phyloP scores from a whole-genome alignment of 768 basidiomycete species.

The Tricholoma hemisulphureum region DNA sequence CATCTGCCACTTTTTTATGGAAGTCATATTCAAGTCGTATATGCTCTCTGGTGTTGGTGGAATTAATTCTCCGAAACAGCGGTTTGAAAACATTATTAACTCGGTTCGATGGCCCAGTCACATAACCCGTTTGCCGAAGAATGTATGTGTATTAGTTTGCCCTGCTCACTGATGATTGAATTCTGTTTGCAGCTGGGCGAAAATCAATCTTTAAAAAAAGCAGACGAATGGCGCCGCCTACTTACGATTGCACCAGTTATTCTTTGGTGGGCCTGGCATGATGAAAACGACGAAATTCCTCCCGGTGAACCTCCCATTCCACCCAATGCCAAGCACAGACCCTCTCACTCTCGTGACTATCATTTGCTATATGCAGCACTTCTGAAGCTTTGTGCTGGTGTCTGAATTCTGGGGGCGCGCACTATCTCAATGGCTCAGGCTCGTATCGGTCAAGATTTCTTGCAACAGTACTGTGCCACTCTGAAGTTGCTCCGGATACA shows the following conservation, averaged over 20 bases:
- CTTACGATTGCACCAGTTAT: slow-evolving; percentile 24
- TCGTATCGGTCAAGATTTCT: slow-evolving; percentile 19
- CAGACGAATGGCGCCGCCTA: slow-evolving; percentile 30
- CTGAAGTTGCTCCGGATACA: slow-evolving; percentile 14
- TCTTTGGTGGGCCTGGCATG: slow-evolving; percentile 27
- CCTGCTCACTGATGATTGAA: no score
- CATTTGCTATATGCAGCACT: slow-evolving; percentile 10
- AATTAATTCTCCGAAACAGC: slow-evolving; percentile 15
- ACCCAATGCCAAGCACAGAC: slow-evolving; percentile 11
- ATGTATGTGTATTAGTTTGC: slow-evolving; percentile 30
- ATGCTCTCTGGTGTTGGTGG: slow-evolving; percentile 26
- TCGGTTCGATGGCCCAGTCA: slow-evolving; percentile 28
- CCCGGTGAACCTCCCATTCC: slow-evolving; percentile 15
- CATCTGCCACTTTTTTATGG: slow-evolving; percentile 20
- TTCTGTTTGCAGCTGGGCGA: slow-evolving; percentile 26
- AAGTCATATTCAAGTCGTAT: slow-evolving; percentile 21
- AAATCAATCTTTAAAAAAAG: slow-evolving; percentile 33
- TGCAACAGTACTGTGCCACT: slow-evolving; percentile 17
- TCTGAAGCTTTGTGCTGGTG: slow-evolving; percentile 19
- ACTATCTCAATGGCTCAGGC: slow-evolving; percentile 24
- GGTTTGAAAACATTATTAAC: slow-evolving; percentile 26
- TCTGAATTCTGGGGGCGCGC: slow-evolving; percentile 14
- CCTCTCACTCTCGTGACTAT: slow-evolving; percentile 13
- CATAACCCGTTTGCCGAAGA: slow-evolving; percentile 30
- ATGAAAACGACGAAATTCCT: slow-evolving; percentile 19